These are phyloP conservation scores for Cladosporium sphaerospermum DNA, from an alignment of 2,329 filamentous ascomycete genomes.

Conservation along the genomic window DNA sequence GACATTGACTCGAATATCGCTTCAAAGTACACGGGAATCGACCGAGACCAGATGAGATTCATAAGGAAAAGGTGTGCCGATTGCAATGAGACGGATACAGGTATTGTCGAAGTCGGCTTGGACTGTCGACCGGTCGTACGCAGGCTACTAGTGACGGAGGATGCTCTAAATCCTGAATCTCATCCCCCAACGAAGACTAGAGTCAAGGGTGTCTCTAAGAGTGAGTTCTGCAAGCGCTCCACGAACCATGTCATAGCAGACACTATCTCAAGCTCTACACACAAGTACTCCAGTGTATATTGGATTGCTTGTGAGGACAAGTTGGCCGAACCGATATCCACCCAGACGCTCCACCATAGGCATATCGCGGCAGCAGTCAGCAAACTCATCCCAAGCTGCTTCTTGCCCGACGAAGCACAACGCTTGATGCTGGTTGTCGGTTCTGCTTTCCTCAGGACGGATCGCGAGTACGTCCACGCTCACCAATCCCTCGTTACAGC, in stretches of 20 bases:
- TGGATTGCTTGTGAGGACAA: conserved; percentile 1
- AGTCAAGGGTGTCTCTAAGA: neutral
- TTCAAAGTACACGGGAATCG: neutral
- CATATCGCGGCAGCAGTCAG: neutral
- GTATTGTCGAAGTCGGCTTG: neutral
- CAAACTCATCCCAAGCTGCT: neutral
- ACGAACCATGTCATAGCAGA: neutral
- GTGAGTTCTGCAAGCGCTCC: neutral
- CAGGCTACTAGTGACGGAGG: neutral
- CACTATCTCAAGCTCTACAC: neutral
- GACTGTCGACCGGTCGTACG: neutral
- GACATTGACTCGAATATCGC: neutral
- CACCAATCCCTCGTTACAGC: neutral
- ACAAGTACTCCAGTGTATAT: neutral
- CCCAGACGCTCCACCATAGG: neutral
- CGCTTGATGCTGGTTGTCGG: neutral
- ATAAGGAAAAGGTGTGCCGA: neutral
- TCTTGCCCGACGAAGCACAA: neutral
- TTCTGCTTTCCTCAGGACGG: neutral
- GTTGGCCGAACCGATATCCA: neutral
- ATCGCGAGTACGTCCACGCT: neutral
- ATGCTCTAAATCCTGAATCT: neutral
- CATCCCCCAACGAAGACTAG: neutral
- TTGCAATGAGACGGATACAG: neutral
- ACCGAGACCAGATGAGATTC: neutral